Evolutionary conservation across 2,329 filamentous ascomycete species (phyloP).

Genomic region (Aspergillus chevalieri): DNA sequence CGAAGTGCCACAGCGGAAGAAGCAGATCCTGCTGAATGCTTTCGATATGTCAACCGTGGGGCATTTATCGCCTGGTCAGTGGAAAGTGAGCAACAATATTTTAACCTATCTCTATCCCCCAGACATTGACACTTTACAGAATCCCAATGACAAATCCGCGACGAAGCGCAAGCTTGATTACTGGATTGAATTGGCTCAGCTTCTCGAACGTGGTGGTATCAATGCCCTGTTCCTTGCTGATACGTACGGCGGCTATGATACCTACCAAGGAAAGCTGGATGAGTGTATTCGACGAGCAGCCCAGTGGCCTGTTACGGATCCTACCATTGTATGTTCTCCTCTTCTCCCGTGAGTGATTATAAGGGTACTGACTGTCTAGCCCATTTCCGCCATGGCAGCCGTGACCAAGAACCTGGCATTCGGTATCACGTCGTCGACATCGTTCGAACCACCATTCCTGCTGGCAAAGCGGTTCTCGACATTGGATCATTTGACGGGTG

Average conservation of each 20-base stretch:
- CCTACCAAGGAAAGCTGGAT: conserved; percentile 54
- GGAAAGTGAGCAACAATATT: conserved; percentile 46
- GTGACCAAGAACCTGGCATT: conserved; percentile 60
- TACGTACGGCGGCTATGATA: conserved; percentile 59
- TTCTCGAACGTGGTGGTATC: conserved; percentile 57
- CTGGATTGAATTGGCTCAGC: conserved; percentile 58
- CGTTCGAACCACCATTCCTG: conserved; percentile 57
- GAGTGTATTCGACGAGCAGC: conserved; percentile 57
- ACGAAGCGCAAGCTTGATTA: conserved; percentile 57
- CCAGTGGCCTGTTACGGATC: conserved; percentile 61
- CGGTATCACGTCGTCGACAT: conserved; percentile 58
- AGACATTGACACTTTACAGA: conserved; percentile 33
- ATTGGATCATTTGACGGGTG: conserved; percentile 56
- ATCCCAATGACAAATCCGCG: conserved; percentile 55
- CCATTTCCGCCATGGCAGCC: conserved; percentile 60
- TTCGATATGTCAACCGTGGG: conserved; percentile 63
- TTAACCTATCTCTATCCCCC: not conserved
- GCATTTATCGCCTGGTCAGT: conserved; percentile 60
- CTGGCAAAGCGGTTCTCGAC: conserved; percentile 59
- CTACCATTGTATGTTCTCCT: conserved; percentile 48
- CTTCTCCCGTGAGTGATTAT: not conserved
- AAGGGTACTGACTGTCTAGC: conserved; percentile 29
- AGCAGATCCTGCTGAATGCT: conserved; percentile 57
- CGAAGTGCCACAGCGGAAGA: conserved; percentile 27
- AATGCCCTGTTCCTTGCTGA: conserved; percentile 62